Conservation (phyloP, 306 rosid genomes). For the Cucurbita ficifolia region DNA sequence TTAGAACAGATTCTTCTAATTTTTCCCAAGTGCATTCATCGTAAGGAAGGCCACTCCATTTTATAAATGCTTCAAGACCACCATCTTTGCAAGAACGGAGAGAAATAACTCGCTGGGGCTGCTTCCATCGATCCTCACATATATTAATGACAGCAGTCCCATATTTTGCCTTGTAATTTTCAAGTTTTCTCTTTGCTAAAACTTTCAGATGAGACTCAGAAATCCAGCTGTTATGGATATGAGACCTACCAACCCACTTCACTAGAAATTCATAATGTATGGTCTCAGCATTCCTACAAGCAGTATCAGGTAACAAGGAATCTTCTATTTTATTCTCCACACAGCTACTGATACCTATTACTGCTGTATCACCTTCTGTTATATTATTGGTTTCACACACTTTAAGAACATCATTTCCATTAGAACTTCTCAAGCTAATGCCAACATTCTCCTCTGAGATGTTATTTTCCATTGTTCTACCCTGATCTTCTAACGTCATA, state of each 20-base stretch:
- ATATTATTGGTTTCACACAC: conserved; percentile 25
- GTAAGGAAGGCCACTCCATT: conserved; percentile 87
- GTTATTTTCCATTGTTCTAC: conserved; percentile 26
- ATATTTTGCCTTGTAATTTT: conserved; percentile 92
- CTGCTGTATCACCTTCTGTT: conserved; percentile 29
- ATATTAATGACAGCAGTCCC: conserved; percentile 68
- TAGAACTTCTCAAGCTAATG: conserved; percentile 25
- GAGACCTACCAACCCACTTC: conserved; percentile 93
- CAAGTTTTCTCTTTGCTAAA: conserved; percentile 92
- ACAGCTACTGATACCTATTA: conserved; percentile 18
- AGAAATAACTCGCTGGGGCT: conserved; percentile 83
- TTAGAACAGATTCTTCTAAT: conserved; percentile 64
- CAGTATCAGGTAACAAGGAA: conserved; percentile 32
- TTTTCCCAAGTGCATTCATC: conserved; percentile 98
- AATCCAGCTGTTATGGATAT: conserved; percentile 87
- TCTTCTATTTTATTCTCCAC: conserved; percentile 37
- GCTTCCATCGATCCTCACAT: conserved; percentile 88
- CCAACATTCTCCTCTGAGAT: conserved; percentile 23
- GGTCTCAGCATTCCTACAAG: conserved; percentile 29
- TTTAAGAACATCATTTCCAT: conserved; percentile 29
- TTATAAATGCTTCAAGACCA: conserved; percentile 55
- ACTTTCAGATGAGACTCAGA: conserved; percentile 80
- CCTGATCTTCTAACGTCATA: conserved; percentile 31
- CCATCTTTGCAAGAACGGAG: conserved; percentile 42
- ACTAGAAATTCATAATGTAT: conserved; percentile 56